Evolutionary conservation across 208 protist species (phyloP).

Genomic region (Leishmania tropica): DNA sequence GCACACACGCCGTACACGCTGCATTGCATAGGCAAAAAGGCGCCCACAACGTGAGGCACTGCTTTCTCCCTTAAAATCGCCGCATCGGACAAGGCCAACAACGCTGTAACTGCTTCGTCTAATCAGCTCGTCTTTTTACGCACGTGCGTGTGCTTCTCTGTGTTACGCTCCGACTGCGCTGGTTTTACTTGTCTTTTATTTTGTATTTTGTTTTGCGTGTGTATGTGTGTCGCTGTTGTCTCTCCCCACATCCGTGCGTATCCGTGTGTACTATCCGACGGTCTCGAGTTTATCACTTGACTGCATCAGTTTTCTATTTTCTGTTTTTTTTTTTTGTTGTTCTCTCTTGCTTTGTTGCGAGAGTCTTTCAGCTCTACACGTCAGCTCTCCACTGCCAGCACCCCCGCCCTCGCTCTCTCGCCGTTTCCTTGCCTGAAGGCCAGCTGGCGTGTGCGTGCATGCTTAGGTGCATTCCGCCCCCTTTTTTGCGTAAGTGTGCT

Average conservation of each 20-base stretch:
- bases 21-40: background rate
- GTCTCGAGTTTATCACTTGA: background rate
- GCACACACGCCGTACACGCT: background rate
- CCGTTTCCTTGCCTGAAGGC: slow-evolving; percentile 7
- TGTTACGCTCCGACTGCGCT: background rate
- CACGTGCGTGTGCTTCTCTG: no score
- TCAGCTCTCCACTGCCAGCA: slow-evolving; percentile 2
- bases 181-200: background rate
- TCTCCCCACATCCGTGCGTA: background rate
- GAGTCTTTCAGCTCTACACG: background rate
- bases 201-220: background rate
- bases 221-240: background rate
- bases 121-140: no score
- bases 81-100: background rate
- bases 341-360: background rate
- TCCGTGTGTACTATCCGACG: background rate
- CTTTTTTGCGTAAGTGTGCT: slow-evolving; percentile 14
- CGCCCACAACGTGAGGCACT: background rate
- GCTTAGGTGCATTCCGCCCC: background rate
- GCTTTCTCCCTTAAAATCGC: background rate
- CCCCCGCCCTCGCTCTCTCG: background rate
- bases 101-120: no score
- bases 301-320: background rate
- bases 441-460: background rate
- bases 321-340: background rate